Conservation (phyloP, 148 eudicot species). For the Talinum fruticosum region DNA sequence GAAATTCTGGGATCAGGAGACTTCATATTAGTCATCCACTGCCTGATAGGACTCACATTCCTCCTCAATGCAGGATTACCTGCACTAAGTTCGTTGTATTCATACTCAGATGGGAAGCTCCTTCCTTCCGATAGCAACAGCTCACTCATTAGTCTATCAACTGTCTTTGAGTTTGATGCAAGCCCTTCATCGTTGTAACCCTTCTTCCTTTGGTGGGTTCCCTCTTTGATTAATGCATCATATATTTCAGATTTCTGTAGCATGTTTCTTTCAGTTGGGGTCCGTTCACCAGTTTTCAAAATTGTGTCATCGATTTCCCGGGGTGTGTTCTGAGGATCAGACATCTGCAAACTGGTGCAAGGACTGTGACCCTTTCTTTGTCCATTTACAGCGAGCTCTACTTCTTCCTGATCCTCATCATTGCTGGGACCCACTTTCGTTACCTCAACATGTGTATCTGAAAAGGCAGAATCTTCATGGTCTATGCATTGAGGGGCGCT, state of each 20-base stretch:
- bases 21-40: slow-evolving; percentile 54
- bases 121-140: slow-evolving; percentile 47
- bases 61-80: slow-evolving; percentile 39
- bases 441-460: not conserved
- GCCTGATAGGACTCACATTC: slow-evolving; percentile 57
- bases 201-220: slow-evolving; percentile 25
- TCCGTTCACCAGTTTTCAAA: slow-evolving; percentile 22
- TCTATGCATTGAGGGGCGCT: slow-evolving; percentile 46
- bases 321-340: slow-evolving; percentile 30
- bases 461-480: slow-evolving; percentile 48
- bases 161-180: slow-evolving; percentile 31
- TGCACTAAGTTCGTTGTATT: slow-evolving; percentile 27
- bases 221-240: slow-evolving; percentile 39
- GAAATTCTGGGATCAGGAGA: slow-evolving; percentile 42
- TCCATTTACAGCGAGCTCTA: slow-evolving; percentile 29
- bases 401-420: slow-evolving; percentile 30
- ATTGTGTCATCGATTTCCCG: slow-evolving; percentile 10
- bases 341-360: slow-evolving; percentile 37
- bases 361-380: slow-evolving; percentile 37
- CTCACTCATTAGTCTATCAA: slow-evolving; percentile 58
- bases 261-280: slow-evolving; percentile 36
- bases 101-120: slow-evolving; percentile 34
- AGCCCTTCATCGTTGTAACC: slow-evolving; percentile 26
- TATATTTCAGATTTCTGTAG: slow-evolving; percentile 47
- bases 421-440: slow-evolving; percentile 33